Percentiles rank a stretch among this genome's conserved stretches.
These are phyloP conservation scores for Diddensiella caesifluorescens DNA, from an alignment of 805 yeast species.

Conservation along the genomic window DNA sequence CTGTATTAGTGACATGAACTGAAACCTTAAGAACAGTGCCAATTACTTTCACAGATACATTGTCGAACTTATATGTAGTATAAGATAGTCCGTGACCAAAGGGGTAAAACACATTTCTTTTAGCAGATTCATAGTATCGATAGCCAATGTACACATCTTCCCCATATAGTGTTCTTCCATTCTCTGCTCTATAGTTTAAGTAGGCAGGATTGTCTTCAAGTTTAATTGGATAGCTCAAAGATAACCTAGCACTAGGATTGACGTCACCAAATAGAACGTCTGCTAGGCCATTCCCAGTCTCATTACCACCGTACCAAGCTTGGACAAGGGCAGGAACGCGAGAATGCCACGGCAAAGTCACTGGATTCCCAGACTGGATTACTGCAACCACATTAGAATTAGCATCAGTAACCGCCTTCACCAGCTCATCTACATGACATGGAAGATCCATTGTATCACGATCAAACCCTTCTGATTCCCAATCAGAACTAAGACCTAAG, in stretches of 20 bases:
- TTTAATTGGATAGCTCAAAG: conserved; percentile 50
- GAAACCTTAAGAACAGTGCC: conserved; percentile 3
- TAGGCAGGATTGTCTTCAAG: conserved; percentile 53
- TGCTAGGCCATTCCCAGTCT: conserved; percentile 53
- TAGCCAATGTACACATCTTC: conserved; percentile 65
- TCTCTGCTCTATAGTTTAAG: conserved; percentile 45
- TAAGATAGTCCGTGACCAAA: conserved; percentile 63
- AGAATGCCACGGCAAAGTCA: conserved; percentile 49
- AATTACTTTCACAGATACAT: conserved; percentile 19
- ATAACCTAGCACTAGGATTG: conserved; percentile 56
- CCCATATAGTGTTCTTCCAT: conserved; percentile 54
- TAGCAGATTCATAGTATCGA: conserved; percentile 51
- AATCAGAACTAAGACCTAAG: conserved; percentile 49
- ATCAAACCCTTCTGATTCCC: conserved; percentile 60
- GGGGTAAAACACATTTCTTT: conserved; percentile 47
- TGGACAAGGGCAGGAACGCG: conserved; percentile 43
- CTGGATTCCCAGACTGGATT: conserved; percentile 58
- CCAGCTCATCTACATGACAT: conserved; percentile 41
- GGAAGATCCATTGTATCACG: conserved; percentile 49
- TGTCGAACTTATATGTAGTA: conserved; percentile 42
- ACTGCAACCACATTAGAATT: conserved; percentile 50
- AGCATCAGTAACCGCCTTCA: conserved; percentile 40
- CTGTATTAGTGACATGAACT: conserved; percentile 42
- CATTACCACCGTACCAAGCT: conserved; percentile 56
- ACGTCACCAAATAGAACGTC: conserved; percentile 56